Percentiles rank a stretch among this genome's conserved stretches.
Conservation (phyloP, 179 eudicot species). For the Beta corolliflora region DNA sequence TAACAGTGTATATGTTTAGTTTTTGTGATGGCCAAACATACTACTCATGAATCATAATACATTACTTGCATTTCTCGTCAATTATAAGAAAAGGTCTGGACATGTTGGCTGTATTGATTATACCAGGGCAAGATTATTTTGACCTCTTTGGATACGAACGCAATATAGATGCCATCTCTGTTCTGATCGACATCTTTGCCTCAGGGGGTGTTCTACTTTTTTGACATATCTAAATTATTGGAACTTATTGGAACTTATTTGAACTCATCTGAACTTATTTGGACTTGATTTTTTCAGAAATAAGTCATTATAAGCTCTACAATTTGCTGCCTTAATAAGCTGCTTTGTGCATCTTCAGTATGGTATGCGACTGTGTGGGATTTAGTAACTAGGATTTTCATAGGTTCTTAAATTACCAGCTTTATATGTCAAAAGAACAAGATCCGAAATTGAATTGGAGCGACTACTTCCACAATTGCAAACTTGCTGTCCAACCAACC, state of each 20-base stretch:
- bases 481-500: too few species aligned
- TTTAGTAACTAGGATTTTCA: background rate
- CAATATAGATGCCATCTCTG: background rate
- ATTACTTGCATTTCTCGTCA: background rate
- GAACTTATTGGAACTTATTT: too few species aligned
- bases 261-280: too few species aligned
- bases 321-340: background rate
- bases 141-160: background rate
- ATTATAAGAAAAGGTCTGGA: background rate
- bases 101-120: background rate
- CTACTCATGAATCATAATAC: background rate
- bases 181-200: background rate
- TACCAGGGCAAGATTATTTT: background rate
- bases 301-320: too few species aligned
- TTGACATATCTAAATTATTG: too few species aligned
- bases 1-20: background rate
- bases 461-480: background rate
- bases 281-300: too few species aligned
- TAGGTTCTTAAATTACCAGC: background rate
- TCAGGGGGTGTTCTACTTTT: too few species aligned
- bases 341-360: background rate
- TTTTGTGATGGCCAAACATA: background rate
- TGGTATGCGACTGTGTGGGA: background rate
- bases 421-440: background rate
- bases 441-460: background rate